These are phyloP conservation scores for Keqinozyma sinolaborantium DNA, from an alignment of 1,139 yeast genomes.

Conservation along the genomic window DNA sequence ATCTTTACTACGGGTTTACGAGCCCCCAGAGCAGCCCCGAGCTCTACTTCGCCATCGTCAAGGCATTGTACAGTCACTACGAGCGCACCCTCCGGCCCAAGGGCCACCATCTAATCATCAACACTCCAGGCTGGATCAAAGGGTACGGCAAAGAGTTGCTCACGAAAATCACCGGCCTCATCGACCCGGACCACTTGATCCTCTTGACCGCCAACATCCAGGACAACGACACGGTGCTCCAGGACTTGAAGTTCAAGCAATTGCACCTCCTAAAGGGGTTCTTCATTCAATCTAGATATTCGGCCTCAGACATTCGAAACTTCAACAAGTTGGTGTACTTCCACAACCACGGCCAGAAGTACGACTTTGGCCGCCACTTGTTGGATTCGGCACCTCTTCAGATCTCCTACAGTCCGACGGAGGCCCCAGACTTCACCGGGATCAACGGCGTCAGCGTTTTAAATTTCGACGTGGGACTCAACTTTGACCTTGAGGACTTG, in stretches of 20 bases:
- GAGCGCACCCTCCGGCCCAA: constrained; percentile 16
- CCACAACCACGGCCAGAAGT: constrained; percentile 35
- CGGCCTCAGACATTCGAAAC: constrained; percentile 51
- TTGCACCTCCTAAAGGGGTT: constrained; percentile 23
- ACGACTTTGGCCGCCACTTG: constrained; percentile 49
- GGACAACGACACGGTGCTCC: constrained; percentile 23
- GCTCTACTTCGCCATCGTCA: constrained; percentile 47
- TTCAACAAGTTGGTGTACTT: constrained; percentile 52
- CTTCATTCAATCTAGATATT: constrained; percentile 31
- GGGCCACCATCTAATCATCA: constrained; percentile 55
- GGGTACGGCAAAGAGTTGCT: constrained; percentile 79
- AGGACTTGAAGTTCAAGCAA: constrained; percentile 17
- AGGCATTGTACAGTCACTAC: constrained; percentile 38
- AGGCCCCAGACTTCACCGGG: constrained; percentile 25
- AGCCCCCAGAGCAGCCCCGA: constrained; percentile 72
- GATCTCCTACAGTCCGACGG: constrained; percentile 35
- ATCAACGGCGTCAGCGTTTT: constrained; percentile 34
- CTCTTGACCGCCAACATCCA: constrained; percentile 21
- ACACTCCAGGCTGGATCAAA: constrained; percentile 92
- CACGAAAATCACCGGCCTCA: constrained; percentile 38
- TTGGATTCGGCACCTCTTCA: constrained; percentile 45
- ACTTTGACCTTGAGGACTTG: constrained; percentile 36
- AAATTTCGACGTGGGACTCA: constrained; percentile 21
- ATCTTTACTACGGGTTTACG: constrained; percentile 63
- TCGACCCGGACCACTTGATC: constrained; percentile 56